phyloP scores from a whole-genome alignment of 2,329 filamentous ascomycete genomes.

The Chaetomium strumarium region DNA sequence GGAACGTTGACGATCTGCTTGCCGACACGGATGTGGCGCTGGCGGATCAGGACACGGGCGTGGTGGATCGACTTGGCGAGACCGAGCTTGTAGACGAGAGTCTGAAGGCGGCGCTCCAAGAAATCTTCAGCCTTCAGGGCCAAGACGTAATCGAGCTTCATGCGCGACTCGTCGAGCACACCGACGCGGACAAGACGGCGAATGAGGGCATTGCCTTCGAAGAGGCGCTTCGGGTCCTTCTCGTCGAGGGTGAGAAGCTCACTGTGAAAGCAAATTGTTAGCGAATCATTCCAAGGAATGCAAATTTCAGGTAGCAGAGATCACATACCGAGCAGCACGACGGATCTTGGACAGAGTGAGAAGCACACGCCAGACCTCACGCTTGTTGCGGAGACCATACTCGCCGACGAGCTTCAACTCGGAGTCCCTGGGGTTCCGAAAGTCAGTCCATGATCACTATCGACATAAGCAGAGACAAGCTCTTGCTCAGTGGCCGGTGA shows the following conservation, averaged over 20 bases:
- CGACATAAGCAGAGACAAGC: slow-evolving; percentile 98
- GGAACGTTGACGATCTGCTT: slow-evolving; percentile 99
- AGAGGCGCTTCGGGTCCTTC: slow-evolving; percentile 99
- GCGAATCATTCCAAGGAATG: not conserved
- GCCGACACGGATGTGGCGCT: slow-evolving; percentile 99
- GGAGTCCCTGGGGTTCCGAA: slow-evolving; percentile 70
- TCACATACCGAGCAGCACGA: slow-evolving; percentile 95
- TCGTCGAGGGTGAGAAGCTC: slow-evolving; percentile 99
- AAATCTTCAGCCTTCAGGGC: slow-evolving; percentile 99
- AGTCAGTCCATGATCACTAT: slow-evolving; percentile 69
- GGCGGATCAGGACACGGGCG: slow-evolving; percentile 98
- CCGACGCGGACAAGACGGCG: slow-evolving; percentile 98
- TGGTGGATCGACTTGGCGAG: slow-evolving; percentile 99
- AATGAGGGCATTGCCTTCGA: slow-evolving; percentile 99
- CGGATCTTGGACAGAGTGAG: slow-evolving; percentile 99
- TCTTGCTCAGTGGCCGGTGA: slow-evolving; percentile 93
- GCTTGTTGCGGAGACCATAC: slow-evolving; percentile 99
- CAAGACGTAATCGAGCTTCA: slow-evolving; percentile 99
- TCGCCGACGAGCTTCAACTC: slow-evolving; percentile 99
- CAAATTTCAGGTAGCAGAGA: not conserved
- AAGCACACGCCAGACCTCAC: slow-evolving; percentile 99
- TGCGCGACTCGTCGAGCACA: slow-evolving; percentile 99
- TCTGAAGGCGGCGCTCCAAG: slow-evolving; percentile 99
- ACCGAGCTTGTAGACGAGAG: slow-evolving; percentile 99
- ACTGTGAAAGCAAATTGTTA: slow-evolving; percentile 48